phyloP scores from a whole-genome alignment of 768 basidiomycete species.

The Rhizopogon vesiculosus region DNA sequence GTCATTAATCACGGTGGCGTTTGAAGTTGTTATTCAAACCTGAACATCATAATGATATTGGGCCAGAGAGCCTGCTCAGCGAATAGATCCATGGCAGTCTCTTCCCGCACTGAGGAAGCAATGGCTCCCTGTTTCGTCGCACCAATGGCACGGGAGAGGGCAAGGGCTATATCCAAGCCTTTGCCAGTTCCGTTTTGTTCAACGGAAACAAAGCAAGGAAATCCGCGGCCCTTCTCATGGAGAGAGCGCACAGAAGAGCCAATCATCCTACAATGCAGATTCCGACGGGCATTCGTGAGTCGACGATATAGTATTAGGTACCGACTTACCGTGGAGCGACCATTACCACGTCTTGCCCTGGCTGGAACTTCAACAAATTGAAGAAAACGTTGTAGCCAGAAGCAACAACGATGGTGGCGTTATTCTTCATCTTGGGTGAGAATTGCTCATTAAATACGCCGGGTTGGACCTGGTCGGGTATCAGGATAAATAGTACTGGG shows the following conservation, averaged over 20 bases:
- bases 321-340: conserved; percentile 51
- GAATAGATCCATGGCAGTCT: conserved; percentile 62
- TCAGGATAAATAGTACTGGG: conserved; percentile 53
- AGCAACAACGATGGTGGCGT: conserved; percentile 50
- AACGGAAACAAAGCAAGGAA: conserved; percentile 61
- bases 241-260: conserved; percentile 61
- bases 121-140: conserved; percentile 63
- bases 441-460: conserved; percentile 55
- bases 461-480: conserved; percentile 64
- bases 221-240: conserved; percentile 55
- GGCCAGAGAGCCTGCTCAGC: conserved; percentile 68
- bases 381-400: conserved; percentile 66
- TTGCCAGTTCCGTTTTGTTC: conserved; percentile 56
- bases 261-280: conserved; percentile 47
- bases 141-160: conserved; percentile 53
- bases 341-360: conserved; percentile 58
- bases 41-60: conserved; percentile 60
- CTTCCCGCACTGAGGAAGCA: conserved; percentile 56
- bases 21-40: conserved; percentile 23
- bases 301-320: not conserved
- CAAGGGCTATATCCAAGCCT: conserved; percentile 42
- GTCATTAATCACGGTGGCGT: not conserved
- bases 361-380: conserved; percentile 49
- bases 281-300: not conserved
- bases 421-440: conserved; percentile 43